Percentiles rank a stretch among this genome's conserved stretches.
These are phyloP conservation scores for Mercurialis annua DNA, from an alignment of 345 rosid genomes.

Conservation along the genomic window DNA sequence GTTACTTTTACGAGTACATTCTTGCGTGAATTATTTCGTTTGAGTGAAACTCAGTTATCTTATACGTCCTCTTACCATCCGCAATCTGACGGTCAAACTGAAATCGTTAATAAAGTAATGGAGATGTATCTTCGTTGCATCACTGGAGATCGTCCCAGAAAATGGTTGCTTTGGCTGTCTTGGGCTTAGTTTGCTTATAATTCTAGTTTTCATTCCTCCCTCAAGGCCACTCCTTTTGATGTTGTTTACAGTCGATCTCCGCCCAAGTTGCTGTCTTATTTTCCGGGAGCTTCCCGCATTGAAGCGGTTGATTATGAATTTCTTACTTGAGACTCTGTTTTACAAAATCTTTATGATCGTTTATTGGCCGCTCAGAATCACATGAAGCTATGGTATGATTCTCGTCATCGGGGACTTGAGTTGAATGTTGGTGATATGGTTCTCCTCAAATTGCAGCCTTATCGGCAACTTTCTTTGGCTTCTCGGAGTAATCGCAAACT, in stretches of 20 bases:
- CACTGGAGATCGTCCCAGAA: not conserved
- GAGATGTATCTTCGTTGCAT: conserved; percentile 8
- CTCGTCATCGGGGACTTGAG: not conserved
- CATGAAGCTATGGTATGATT: not conserved
- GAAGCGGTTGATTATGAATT: not conserved
- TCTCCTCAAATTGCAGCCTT: not conserved
- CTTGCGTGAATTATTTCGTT: not conserved
- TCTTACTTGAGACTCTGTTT: no score
- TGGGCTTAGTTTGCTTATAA: conserved; percentile 11
- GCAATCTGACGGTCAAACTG: conserved; percentile 2
- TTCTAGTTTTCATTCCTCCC: not conserved
- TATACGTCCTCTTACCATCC: not conserved
- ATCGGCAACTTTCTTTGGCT: not conserved
- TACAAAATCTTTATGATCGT: no score
- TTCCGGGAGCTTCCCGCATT: not conserved
- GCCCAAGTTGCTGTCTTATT: not conserved
- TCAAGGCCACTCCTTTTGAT: not conserved
- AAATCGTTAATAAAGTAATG: not conserved
- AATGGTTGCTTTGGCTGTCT: not conserved
- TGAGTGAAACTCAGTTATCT: no score
- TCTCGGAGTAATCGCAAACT: no score
- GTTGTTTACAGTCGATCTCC: not conserved
- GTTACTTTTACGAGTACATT: not conserved
- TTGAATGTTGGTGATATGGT: not conserved
- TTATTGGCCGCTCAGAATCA: not conserved